Conservation (phyloP, 148 eudicot genomes). For the Amaranthus hypochondriacus region DNA sequence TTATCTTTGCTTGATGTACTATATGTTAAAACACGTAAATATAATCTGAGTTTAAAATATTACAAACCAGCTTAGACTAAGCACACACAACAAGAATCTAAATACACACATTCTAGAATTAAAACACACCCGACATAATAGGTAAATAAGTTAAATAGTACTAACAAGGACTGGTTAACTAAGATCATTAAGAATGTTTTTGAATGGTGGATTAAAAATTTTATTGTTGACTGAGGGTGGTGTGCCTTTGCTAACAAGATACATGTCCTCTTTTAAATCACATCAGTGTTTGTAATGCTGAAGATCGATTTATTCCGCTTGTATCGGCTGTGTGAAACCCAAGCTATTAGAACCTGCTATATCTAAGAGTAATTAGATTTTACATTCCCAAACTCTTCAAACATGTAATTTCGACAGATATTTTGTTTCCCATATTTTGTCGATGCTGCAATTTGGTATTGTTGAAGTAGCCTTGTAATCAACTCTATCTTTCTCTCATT, state of each 20-base stretch:
- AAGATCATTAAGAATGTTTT: too few species aligned
- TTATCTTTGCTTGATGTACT: too few species aligned
- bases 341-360: neutral
- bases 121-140: too few species aligned
- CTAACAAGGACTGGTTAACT: too few species aligned
- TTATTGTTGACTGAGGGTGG: too few species aligned
- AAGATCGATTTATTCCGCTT: neutral
- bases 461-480: neutral
- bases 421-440: neutral
- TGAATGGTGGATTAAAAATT: too few species aligned
- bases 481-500: neutral
- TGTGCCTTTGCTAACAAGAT: neutral
- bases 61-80: too few species aligned
- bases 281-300: neutral
- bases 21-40: too few species aligned
- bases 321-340: neutral
- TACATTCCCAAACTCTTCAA: neutral
- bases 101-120: too few species aligned
- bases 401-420: neutral
- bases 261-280: neutral
- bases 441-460: neutral
- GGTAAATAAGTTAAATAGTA: too few species aligned
- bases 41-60: too few species aligned
- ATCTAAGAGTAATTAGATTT: neutral
- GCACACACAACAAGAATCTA: too few species aligned